Evolutionary conservation across 192 early-diverging fungal genomes (phyloP).

Genomic region (Dispira simplex): DNA sequence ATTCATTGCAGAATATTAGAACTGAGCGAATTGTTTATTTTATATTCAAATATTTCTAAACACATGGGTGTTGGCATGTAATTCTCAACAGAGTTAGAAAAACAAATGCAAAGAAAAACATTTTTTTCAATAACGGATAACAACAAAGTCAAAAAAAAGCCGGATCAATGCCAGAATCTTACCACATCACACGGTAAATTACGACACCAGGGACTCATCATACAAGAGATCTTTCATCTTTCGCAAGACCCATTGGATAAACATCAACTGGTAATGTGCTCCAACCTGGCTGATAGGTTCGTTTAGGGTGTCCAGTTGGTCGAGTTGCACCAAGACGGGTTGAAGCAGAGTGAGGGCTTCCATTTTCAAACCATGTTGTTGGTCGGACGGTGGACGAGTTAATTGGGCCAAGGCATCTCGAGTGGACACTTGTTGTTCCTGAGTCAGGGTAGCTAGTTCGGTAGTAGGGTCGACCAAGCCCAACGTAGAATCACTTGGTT

Average conservation of each 20-base stretch:
- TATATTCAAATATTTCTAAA: no score
- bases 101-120: no score
- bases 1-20: no score
- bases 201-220: background rate
- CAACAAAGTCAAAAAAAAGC: no score
- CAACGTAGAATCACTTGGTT: no score
- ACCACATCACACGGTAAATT: background rate
- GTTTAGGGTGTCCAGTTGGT: background rate
- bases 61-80: no score
- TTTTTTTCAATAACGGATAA: no score
- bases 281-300: background rate
- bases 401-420: background rate
- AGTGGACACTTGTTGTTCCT: background rate
- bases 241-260: background rate
- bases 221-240: background rate
- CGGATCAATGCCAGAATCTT: no score
- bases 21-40: no score
- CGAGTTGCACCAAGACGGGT: background rate
- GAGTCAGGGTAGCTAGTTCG: background rate
- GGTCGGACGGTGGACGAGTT: background rate
- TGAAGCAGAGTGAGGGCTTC: background rate
- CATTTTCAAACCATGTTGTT: background rate
- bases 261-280: background rate
- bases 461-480: no score
- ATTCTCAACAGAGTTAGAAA: no score